Conservation (phyloP, 129 eudicot species). For the Artemisia argyi region DNA sequence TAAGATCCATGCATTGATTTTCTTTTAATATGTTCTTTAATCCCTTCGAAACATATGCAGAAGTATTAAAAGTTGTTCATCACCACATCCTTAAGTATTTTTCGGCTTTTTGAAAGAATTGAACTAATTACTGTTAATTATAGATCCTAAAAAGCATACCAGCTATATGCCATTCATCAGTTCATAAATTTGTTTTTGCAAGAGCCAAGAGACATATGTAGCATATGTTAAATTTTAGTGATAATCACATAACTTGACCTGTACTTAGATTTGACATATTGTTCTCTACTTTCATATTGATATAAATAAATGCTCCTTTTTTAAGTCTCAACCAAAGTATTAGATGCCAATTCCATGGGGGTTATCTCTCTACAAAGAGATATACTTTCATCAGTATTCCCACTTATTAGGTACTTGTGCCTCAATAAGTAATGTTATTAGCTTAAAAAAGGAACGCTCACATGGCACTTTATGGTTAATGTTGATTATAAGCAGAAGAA, state of each 20-base stretch:
- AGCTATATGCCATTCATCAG: too few species aligned
- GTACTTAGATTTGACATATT: slow-evolving; percentile 33
- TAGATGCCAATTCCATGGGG: slow-evolving; percentile 32
- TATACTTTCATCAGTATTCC: slow-evolving; percentile 22
- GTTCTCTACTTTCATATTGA: slow-evolving; percentile 32
- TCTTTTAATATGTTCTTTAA: neutral
- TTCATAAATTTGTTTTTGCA: neutral
- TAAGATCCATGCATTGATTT: slow-evolving; percentile 7
- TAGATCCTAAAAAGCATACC: too few species aligned
- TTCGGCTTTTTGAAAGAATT: neutral
- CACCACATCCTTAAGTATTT: neutral
- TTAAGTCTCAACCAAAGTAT: slow-evolving; percentile 36
- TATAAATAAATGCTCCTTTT: slow-evolving; percentile 10
- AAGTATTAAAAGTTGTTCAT: neutral
- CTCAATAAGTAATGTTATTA: slow-evolving; percentile 19
- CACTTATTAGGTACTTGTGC: slow-evolving; percentile 35
- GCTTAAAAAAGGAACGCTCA: slow-evolving; percentile 25
- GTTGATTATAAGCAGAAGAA: slow-evolving; percentile 11
- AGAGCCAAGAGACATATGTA: slow-evolving; percentile 9
- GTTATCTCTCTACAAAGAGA: slow-evolving; percentile 15
- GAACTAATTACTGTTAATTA: neutral
- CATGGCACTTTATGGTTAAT: slow-evolving; percentile 28
- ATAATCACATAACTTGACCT: slow-evolving; percentile 14
- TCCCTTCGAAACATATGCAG: neutral
- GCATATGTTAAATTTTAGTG: slow-evolving; percentile 12